These are phyloP conservation scores for Fusarium incarnatum DNA, from an alignment of 2,329 filamentous ascomycete species.

Conservation along the genomic window DNA sequence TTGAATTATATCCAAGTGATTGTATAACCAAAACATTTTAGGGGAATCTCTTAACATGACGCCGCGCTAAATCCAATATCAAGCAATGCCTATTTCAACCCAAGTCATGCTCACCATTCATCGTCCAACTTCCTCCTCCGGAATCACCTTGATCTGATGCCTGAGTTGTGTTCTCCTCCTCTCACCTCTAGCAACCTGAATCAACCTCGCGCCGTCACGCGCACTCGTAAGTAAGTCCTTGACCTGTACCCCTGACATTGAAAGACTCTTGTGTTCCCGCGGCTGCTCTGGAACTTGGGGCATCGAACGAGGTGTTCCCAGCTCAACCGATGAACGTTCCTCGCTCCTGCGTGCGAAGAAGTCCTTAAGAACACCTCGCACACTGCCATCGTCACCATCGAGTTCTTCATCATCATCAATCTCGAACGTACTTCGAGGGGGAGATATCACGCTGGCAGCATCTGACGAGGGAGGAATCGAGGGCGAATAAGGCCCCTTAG, in stretches of 20 bases:
- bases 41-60: constrained; percentile 32
- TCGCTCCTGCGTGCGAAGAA: constrained; percentile 42
- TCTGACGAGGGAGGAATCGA: constrained; percentile 24
- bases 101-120: background rate
- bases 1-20: background rate
- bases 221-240: constrained; percentile 44
- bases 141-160: constrained; percentile 53
- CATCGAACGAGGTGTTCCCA: constrained; percentile 17
- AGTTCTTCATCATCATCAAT: constrained; percentile 48
- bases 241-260: constrained; percentile 42
- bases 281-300: constrained; percentile 13
- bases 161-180: constrained; percentile 52
- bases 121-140: constrained; percentile 39
- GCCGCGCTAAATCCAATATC: constrained; percentile 37
- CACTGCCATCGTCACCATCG: constrained; percentile 34
- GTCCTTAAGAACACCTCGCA: constrained; percentile 38
- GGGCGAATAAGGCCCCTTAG: constrained; percentile 33
- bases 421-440: constrained; percentile 50
- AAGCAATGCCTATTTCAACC: constrained; percentile 1
- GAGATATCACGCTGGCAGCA: constrained; percentile 20
- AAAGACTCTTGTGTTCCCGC: constrained; percentile 25
- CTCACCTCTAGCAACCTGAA: constrained; percentile 46
- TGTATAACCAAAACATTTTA: constrained; percentile 7
- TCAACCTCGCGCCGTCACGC: constrained; percentile 37
- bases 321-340: constrained; percentile 36